Evolutionary conservation across 225 moss, liverwort and hornwort species (phyloP), one percentile per base, ranked within the genome.

Genomic region (Pseudisothecium myosuroides): DNA sequence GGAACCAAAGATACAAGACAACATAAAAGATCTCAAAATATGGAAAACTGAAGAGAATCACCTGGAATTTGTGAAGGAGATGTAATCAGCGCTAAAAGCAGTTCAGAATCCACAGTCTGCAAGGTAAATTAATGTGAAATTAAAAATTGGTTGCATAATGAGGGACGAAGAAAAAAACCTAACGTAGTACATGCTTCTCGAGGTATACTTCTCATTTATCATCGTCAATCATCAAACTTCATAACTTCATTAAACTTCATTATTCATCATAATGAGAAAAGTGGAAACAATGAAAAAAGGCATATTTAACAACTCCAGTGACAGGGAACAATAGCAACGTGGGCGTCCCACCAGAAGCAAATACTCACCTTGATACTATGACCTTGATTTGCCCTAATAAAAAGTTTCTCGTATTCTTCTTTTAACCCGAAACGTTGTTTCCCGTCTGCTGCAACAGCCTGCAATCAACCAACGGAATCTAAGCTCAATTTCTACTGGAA

Each of bases 331-430:
- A 58, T 43, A 80, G 52, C 50, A 69, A 41, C 32, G 67, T 59
- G 79, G 18, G 24, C 79, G 80, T 43, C 80, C 84, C 69, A 83
- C 43, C 50, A 87, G 41, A 78, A 86, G 50, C 52, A 60, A 63
- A 83, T 63, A 37, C 67, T 88, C 85, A 94, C 96, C 91, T 86
- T 92, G 34, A 99, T 94, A 23, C 94, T 87, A 80, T 99, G 99
- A 74, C 99, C 99, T 92, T 99, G 99, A 90, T 90, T 95, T 89
- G 99, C 99, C 88, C 99, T 94, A 23, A 97, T 95, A 64, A 89
- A 90, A 78, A 96, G 89, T 60, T 81, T 65, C 37, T 92, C 95
- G 54, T 83, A 68, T 21, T 95, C 95, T 47, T 95, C 94, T 87
- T 87, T 92, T 9, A 92, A 78, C 43, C 96, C 95, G 82, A 99